Conservation (phyloP, 768 basidiomycete genomes). For the Infundibulicybe gibba region DNA sequence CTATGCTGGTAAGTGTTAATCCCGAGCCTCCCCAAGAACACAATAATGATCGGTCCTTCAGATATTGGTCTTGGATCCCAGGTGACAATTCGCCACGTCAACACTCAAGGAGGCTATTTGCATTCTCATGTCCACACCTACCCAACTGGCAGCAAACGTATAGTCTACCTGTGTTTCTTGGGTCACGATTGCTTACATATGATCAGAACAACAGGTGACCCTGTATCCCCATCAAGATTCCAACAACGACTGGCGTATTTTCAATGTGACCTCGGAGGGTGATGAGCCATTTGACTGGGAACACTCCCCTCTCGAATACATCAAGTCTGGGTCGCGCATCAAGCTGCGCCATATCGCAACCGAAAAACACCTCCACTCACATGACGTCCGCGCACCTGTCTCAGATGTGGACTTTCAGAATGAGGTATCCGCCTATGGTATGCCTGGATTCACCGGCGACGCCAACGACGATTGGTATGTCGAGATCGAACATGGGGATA, state of each 20-base stretch:
- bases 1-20: conserved; percentile 60
- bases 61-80: conserved; percentile 86
- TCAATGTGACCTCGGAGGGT: conserved; percentile 62
- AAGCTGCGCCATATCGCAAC: conserved; percentile 80
- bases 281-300: conserved; percentile 40
- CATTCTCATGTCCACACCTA: conserved; percentile 93
- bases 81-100: conserved; percentile 83
- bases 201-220: conserved; percentile 93
- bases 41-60: conserved; percentile 14
- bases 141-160: conserved; percentile 88
- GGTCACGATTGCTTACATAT: not conserved
- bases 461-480: conserved; percentile 92
- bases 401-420: conserved; percentile 99
- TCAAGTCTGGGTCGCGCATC: conserved; percentile 66
- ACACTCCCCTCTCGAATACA: conserved; percentile 51
- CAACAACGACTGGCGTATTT: conserved; percentile 92
- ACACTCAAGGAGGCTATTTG: conserved; percentile 98
- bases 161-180: conserved; percentile 5
- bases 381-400: conserved; percentile 91
- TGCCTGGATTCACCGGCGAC: conserved; percentile 81
- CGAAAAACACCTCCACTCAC: conserved; percentile 88
- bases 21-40: too few species aligned
- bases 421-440: conserved; percentile 94
- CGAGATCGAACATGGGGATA: conserved; percentile 74
- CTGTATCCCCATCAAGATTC: conserved; percentile 97